These are phyloP conservation scores for Fusarium veterinarium DNA, from an alignment of 2,329 filamentous ascomycete genomes.

Conservation along the genomic window DNA sequence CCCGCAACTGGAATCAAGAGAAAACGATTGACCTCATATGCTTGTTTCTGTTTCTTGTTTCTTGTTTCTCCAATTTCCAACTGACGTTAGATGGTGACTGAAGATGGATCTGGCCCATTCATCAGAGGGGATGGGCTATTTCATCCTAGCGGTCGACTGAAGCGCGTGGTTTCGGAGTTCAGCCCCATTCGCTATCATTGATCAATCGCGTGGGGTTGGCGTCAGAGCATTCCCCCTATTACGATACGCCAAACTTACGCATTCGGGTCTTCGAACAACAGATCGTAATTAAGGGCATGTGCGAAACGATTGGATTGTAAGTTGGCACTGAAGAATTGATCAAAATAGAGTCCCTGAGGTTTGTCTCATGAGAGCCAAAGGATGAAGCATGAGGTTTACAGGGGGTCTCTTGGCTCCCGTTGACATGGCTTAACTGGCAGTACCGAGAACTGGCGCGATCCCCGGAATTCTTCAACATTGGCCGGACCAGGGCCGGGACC, in stretches of 20 bases:
- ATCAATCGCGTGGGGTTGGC: constrained; percentile 20
- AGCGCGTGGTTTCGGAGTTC: constrained; percentile 40
- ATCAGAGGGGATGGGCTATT: constrained; percentile 6
- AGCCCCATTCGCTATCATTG: constrained; percentile 40
- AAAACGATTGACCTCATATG: constrained; percentile 39
- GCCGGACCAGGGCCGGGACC: constrained; percentile 22
- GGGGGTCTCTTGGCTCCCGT: neutral
- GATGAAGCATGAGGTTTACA: constrained; percentile 24
- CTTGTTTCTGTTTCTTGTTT: constrained; percentile 14
- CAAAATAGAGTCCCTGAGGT: constrained; percentile 5
- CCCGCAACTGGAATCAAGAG: constrained; percentile 38
- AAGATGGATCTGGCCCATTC: constrained; percentile 20
- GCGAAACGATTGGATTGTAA: constrained; percentile 33
- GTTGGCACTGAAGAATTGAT: constrained; percentile 9
- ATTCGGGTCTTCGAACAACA: constrained; percentile 17
- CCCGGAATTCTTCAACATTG: constrained; percentile 24
- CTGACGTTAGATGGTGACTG: constrained; percentile 36
- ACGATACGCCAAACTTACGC: constrained; percentile 17
- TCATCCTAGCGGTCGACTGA: constrained; percentile 13
- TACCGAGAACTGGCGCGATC: constrained; percentile 33
- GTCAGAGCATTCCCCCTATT: constrained; percentile 18
- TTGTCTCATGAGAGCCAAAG: constrained; percentile 36
- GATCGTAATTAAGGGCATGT: constrained; percentile 23
- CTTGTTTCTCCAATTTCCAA: neutral
- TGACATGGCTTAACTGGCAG: constrained; percentile 10